Evolutionary conservation across 225 moss, liverwort and hornwort species (phyloP), one percentile per base, ranked within the genome.

Genomic region (Ulota crispa): DNA sequence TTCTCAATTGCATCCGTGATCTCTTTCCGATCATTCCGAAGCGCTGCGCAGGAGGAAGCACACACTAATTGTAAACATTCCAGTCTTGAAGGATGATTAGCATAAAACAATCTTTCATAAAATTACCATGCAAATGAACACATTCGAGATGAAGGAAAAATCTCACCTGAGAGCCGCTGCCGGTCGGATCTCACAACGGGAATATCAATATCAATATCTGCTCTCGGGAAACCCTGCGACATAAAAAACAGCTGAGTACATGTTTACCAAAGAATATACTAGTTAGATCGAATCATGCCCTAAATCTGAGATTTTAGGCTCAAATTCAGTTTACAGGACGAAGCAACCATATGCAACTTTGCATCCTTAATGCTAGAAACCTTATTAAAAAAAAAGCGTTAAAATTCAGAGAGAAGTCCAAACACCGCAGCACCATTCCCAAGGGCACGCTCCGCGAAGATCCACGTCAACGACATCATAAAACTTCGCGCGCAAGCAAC

Each of bases 11-110:
- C 91, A 68, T 84, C 84, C 15, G 94, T 89, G 21, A 92, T 80
- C 72, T 89, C 96, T 59, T 90, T 94, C 82, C 91, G 91, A 77
- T 99, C 99, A 87, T 93, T 99, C 66, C 94, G 92, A 73, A 99
- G 92, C 72, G 89, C 96, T 98, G 90, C 79, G 78, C 50, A 84
- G 55, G 55, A 34, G n/a, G n/a, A 63, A 64, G 65, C 69, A 10
- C 77, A 77, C 59, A 72, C 50, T 21, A 28, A 43, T 28, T n/a
- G 53, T 65, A 76, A 52, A 60, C 10, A 71, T 63, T 57, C n/a
- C n/a, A 42, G 72, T 8, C 24, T 9, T 47, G 64, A 18, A 27
- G 30, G 10, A 78, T 23, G 27, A 57, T 62, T 28, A 65, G 67
- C 43, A 66, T 76, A 66, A 8, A 6, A 18, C 9, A 56, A 24